Conservation (phyloP, 164 flowering plant genomes). For the Echeveria elegans region DNA sequence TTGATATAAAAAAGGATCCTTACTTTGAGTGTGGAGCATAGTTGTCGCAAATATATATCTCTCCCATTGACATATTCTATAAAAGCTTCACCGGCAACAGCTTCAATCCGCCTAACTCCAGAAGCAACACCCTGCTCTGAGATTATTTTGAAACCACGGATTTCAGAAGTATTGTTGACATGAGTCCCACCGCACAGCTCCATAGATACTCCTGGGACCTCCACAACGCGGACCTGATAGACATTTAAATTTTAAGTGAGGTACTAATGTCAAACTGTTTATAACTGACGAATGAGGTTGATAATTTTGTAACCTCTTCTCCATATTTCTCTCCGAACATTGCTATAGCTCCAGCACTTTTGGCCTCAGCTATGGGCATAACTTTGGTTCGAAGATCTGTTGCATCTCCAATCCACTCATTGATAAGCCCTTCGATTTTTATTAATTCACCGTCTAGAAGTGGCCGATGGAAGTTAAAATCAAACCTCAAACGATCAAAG, state of each 20-base stretch:
- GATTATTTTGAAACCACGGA: constrained; percentile 82
- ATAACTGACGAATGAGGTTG: not conserved
- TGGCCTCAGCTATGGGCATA: constrained; percentile 78
- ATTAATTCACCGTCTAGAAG: constrained; percentile 54
- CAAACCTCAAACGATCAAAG: constrained; percentile 94
- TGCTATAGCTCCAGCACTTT: constrained; percentile 87
- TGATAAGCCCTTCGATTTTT: constrained; percentile 66
- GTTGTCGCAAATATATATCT: constrained; percentile 57
- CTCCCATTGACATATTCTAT: constrained; percentile 55
- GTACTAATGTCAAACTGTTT: not conserved
- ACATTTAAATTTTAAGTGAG: constrained; percentile 1
- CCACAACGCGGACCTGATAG: constrained; percentile 83
- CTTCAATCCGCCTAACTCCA: constrained; percentile 85
- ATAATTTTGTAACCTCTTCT: constrained; percentile 42
- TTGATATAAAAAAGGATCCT: too few species aligned
- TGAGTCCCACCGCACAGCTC: constrained; percentile 99
- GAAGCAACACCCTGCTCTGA: constrained; percentile 96
- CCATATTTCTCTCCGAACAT: constrained; percentile 99
- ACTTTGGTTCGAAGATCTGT: constrained; percentile 71
- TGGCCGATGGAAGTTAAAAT: constrained; percentile 82
- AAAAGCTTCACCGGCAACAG: constrained; percentile 88
- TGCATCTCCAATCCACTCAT: constrained; percentile 79
- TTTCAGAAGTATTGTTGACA: constrained; percentile 74
- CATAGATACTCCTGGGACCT: constrained; percentile 96
- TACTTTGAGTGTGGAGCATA: constrained; percentile 79